Evolutionary conservation across 1,139 yeast genomes (phyloP).

Genomic region (Pichia sp.): DNA sequence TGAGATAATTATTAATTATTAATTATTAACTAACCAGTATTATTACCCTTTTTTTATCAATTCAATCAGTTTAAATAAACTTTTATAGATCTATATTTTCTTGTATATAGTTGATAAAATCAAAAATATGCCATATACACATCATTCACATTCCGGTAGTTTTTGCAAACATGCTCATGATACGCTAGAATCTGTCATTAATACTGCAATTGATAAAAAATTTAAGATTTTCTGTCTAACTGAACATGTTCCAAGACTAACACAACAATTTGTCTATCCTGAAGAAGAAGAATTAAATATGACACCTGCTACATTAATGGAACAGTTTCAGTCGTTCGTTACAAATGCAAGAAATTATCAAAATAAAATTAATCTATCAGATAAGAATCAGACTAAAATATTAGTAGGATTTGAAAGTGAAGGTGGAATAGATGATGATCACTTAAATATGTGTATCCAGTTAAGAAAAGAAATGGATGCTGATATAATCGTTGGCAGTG

Average conservation of each 20-base stretch:
- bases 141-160: conserved; percentile 92
- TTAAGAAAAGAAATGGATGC: conserved; percentile 35
- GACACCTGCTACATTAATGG: conserved; percentile 38
- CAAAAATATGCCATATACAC: conserved; percentile 49
- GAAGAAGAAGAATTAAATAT: conserved; percentile 57
- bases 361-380: conserved; percentile 30
- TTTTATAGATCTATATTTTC: too few species aligned
- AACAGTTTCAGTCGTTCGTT: conserved; percentile 50
- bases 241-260: conserved; percentile 88
- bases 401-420: conserved; percentile 88
- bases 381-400: conserved; percentile 36
- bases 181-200: conserved; percentile 61
- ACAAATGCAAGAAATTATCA: conserved; percentile 58
- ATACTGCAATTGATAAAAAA: conserved; percentile 48
- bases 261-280: conserved; percentile 59
- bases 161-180: conserved; percentile 85
- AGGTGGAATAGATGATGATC: conserved; percentile 58
- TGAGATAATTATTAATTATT: too few species aligned
- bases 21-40: too few species aligned
- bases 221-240: conserved; percentile 76
- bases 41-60: too few species aligned
- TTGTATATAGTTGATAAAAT: background rate
- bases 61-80: background rate
- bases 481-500: conserved; percentile 80
- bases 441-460: conserved; percentile 46